phyloP scores from a whole-genome alignment of 2,329 filamentous ascomycete genomes.

The Trichoderma breve region DNA sequence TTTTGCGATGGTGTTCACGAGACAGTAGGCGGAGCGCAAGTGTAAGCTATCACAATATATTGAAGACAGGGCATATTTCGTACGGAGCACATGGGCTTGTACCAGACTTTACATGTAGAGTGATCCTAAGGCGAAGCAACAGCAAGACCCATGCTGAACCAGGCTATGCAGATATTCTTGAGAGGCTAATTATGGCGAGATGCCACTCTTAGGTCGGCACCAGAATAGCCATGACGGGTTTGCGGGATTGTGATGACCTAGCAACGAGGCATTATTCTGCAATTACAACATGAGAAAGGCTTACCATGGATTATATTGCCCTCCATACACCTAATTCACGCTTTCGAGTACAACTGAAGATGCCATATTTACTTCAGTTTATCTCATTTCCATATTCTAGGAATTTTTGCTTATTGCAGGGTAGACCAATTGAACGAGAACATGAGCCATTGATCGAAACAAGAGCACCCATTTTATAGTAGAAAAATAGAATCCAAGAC shows the following conservation, averaged over 20 bases:
- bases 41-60: background rate
- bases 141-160: background rate
- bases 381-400: background rate
- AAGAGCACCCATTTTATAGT: background rate
- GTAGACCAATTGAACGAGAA: background rate
- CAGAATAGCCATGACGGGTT: background rate
- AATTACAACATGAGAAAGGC: background rate
- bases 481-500: background rate
- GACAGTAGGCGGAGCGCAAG: background rate
- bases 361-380: background rate
- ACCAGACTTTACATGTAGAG: background rate
- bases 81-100: background rate
- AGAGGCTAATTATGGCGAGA: background rate
- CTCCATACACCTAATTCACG: background rate
- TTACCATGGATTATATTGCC: background rate
- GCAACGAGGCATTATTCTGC: background rate
- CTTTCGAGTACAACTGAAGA: background rate
- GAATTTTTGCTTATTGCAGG: background rate
- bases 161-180: background rate
- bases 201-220: background rate
- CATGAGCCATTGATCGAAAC: background rate
- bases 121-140: background rate
- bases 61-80: background rate
- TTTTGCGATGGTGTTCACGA: background rate
- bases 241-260: background rate